Evolutionary conservation across 805 yeast genomes (phyloP).

Genomic region (Wickerhamia fluorescens): DNA sequence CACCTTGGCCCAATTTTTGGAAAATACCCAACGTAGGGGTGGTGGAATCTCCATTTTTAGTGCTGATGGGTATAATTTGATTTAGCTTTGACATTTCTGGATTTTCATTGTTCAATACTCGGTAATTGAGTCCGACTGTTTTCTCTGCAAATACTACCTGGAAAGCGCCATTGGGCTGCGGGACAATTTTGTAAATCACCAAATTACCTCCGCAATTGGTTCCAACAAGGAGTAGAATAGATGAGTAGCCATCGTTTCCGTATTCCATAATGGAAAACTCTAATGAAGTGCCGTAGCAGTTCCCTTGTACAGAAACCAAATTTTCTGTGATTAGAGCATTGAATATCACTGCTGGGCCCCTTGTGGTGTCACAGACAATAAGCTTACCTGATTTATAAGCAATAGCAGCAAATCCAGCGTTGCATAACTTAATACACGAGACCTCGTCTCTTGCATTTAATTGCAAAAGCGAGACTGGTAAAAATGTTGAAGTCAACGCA

Average conservation of each 20-base stretch:
- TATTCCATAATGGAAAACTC: conserved; percentile 70
- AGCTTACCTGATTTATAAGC: conserved; percentile 74
- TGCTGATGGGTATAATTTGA: conserved; percentile 51
- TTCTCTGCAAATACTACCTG: conserved; percentile 45
- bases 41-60: conserved; percentile 56
- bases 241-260: conserved; percentile 62
- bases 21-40: conserved; percentile 54
- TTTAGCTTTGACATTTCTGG: conserved; percentile 48
- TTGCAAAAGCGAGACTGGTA: conserved; percentile 26
- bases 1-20: conserved; percentile 54
- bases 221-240: conserved; percentile 70
- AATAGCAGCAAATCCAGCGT: conserved; percentile 77
- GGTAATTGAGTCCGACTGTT: conserved; percentile 30
- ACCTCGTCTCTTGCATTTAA: conserved; percentile 32
- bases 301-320: conserved; percentile 24
- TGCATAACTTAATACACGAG: conserved; percentile 58
- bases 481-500: conserved; percentile 23
- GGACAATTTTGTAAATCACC: conserved; percentile 56
- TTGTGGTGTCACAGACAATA: conserved; percentile 60
- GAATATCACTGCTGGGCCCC: conserved; percentile 67
- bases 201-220: conserved; percentile 67
- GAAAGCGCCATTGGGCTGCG: conserved; percentile 55
- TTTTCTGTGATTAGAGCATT: conserved; percentile 23
- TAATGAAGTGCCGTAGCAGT: conserved; percentile 45
- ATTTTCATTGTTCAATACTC: conserved; percentile 22